Base-by-base conservation (phyloP, 805 yeast species). In the Yarrowia sp. region DNA sequence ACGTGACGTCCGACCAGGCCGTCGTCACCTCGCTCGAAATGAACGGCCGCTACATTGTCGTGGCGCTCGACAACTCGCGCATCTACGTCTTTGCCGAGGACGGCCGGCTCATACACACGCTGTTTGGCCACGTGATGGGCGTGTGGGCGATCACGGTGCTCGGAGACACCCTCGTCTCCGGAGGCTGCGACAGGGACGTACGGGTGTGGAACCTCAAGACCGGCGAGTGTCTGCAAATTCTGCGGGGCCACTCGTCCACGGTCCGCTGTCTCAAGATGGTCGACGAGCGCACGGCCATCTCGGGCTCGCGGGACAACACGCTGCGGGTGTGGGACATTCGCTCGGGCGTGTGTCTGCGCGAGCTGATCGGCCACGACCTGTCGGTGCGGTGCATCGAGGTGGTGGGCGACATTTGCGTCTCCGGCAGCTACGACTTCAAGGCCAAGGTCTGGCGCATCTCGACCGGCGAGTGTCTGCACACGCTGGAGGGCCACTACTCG, bases 91-190 rank as follows among this genome's bases (percentile, higher is more conserved):
- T 80, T 66, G 66, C 72, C 35, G 70, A 68, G 55, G 76, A 72
- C 63, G 80, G 80, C 33, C 66, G 71, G 47, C 68, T 76, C 55
- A 68, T 92, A n/a, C 79, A 97, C 65, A 91, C 97, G 0, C 96
- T 93, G 70, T 90, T 90, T 75, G 99, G 99, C 5, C 99, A 94
- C 72, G 90, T 94, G 58, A 97, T 91, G 80, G 99, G 98, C 39
- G 97, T 94, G 13, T 93, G 98, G 97, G 92, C 96, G 29, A 86
- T 94, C 64, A 87, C 92, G 42, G 90, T 97, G 1, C 90, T 87
- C 75, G 97, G 96, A 42, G 84, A 91, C 70, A 87, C 93, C 68
- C 81, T 93, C 66, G 97, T 93, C 19, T 86, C 96, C 33, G 98
- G 98, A 35, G 90, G 96, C 18, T 97, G 98, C 67, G 99, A 93